Evolutionary conservation across 1,284 basidiomycete species (phyloP).

Genomic region (Cystobasidiaceae sp.): DNA sequence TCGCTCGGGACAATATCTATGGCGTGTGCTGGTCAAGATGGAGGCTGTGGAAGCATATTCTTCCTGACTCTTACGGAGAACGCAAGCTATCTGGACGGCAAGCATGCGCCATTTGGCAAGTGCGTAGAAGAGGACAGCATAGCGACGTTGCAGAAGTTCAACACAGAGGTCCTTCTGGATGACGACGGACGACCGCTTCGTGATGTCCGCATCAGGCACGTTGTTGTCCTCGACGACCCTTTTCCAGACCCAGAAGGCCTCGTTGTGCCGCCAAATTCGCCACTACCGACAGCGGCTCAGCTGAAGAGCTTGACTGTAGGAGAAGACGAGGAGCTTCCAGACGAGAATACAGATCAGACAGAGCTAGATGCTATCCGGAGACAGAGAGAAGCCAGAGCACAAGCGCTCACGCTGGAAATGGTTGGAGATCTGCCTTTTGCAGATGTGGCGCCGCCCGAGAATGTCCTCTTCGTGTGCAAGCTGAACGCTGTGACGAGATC

Average conservation of each 20-base stretch:
- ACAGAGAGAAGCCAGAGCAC: slow-evolving; percentile 78
- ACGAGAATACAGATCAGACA: slow-evolving; percentile 53
- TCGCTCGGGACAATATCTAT: slow-evolving; percentile 88
- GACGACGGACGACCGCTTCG: slow-evolving; percentile 83
- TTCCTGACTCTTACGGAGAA: slow-evolving; percentile 87
- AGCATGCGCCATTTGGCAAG: slow-evolving; percentile 90
- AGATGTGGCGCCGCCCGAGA: slow-evolving; percentile 94
- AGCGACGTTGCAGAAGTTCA: slow-evolving; percentile 69
- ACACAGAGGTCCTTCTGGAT: slow-evolving; percentile 75
- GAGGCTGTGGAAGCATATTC: slow-evolving; percentile 89
- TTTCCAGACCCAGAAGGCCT: slow-evolving; percentile 79
- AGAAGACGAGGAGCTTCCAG: slow-evolving; percentile 75
- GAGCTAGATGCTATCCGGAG: slow-evolving; percentile 72
- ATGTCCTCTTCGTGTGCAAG: slow-evolving; percentile 98
- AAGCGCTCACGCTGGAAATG: slow-evolving; percentile 96
- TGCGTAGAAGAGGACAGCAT: slow-evolving; percentile 85
- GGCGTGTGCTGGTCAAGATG: slow-evolving; percentile 75
- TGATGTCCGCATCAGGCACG: slow-evolving; percentile 87
- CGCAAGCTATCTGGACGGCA: slow-evolving; percentile 91
- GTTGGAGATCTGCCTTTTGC: slow-evolving; percentile 98
- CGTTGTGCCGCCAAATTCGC: slow-evolving; percentile 66
- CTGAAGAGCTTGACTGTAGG: slow-evolving; percentile 61
- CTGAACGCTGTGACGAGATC: slow-evolving; percentile 91
- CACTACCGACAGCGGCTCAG: slow-evolving; percentile 52
- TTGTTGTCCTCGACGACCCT: slow-evolving; percentile 90